A percentile compares a stretch with the other conserved stretches of the same genome.
Evolutionary conservation across 139 green algal genomes (phyloP).

Genomic region (Micromonas pusilla): DNA sequence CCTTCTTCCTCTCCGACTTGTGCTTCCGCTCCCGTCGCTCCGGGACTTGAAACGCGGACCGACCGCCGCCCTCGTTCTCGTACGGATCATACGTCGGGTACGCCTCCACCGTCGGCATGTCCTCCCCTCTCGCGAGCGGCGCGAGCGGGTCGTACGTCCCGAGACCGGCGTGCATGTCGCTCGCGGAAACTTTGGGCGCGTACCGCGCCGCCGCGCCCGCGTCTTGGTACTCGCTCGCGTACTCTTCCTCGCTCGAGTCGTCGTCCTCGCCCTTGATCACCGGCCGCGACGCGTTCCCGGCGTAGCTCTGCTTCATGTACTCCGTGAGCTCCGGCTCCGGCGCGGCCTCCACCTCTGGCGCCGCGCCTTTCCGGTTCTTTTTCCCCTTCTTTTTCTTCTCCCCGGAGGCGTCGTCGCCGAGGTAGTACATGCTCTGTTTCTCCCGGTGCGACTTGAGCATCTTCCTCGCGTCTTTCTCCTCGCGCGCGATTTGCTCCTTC

Average conservation of each 20-base stretch:
- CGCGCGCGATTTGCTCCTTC: slow-evolving; percentile 17
- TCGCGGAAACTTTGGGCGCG: neutral
- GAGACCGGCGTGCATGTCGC: neutral
- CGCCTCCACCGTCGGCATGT: slow-evolving; percentile 16
- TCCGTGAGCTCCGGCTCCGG: neutral
- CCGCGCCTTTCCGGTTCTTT: neutral
- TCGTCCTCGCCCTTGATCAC: slow-evolving; percentile 24
- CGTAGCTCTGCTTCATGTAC: neutral
- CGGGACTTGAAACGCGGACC: neutral
- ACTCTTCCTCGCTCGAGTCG: slow-evolving; percentile 14
- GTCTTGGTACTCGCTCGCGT: neutral
- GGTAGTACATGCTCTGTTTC: slow-evolving; percentile 13
- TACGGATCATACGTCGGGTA: slow-evolving; percentile 28
- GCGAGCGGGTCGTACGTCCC: slow-evolving; percentile 11
- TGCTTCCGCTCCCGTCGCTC: neutral
- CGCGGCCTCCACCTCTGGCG: neutral
- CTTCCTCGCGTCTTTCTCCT: neutral
- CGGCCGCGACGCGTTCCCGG: neutral
- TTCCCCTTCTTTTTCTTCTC: neutral
- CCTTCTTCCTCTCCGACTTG: neutral
- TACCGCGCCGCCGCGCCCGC: neutral
- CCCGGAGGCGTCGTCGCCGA: neutral
- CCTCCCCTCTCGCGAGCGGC: neutral
- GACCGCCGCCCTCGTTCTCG: neutral
- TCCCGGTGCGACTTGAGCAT: slow-evolving; percentile 6